A percentile compares a stretch with the other conserved stretches of the same genome.
phyloP scores from a whole-genome alignment of 148 eudicot genomes.

The Nepenthes gracilis region DNA sequence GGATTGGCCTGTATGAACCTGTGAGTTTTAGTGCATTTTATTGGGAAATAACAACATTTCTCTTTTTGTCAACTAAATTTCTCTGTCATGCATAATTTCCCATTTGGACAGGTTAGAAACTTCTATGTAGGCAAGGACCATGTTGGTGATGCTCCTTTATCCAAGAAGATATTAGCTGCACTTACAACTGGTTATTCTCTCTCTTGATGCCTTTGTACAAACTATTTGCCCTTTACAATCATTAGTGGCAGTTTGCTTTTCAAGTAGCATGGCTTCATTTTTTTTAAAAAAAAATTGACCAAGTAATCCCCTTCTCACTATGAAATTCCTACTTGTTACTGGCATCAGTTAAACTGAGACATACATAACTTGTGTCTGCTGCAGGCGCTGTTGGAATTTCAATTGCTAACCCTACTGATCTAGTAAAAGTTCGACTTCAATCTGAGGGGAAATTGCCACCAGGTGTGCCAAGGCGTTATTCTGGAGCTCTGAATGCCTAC shows the following conservation, averaged over 20 bases:
- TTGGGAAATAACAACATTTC: neutral
- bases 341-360: neutral
- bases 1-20: slow-evolving; percentile 95
- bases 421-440: slow-evolving; percentile 95
- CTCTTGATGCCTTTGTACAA: neutral
- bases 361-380: neutral
- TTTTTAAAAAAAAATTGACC: neutral
- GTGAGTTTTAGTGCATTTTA: slow-evolving; percentile 32
- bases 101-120: slow-evolving; percentile 48
- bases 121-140: slow-evolving; percentile 78
- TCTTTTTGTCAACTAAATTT: neutral
- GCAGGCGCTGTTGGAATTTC: slow-evolving; percentile 77
- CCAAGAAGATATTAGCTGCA: slow-evolving; percentile 88
- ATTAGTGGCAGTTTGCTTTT: neutral
- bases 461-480: slow-evolving; percentile 85
- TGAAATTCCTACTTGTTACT: too few relatives aligned
- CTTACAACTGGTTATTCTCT: slow-evolving; percentile 71
- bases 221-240: neutral
- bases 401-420: slow-evolving; percentile 94
- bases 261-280: neutral
- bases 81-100: slow-evolving; percentile 2
- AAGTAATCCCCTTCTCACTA: neutral
- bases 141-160: slow-evolving; percentile 87
- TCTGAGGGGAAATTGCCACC: slow-evolving; percentile 88
- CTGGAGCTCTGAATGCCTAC: slow-evolving; percentile 90